These are phyloP conservation scores for Geosmithia flava DNA, from an alignment of 2,329 filamentous ascomycete species.

Conservation along the genomic window DNA sequence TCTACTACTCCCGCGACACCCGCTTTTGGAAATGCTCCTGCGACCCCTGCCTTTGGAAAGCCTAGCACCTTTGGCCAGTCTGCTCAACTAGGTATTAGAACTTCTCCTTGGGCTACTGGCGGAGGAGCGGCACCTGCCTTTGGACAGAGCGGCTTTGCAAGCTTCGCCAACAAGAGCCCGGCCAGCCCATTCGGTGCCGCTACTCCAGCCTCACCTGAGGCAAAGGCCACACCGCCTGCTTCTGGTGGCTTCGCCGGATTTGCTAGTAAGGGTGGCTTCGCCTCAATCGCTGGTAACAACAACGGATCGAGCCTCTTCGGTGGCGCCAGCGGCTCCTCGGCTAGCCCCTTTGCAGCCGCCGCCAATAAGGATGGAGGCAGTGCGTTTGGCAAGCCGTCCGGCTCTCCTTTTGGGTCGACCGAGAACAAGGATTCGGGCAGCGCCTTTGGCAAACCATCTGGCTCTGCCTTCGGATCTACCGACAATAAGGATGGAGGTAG, in stretches of 20 bases:
- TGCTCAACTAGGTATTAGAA: slow-evolving; percentile 30
- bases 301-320: slow-evolving; percentile 22
- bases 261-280: slow-evolving; percentile 42
- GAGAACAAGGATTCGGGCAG: slow-evolving; percentile 4
- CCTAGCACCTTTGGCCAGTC: slow-evolving; percentile 40
- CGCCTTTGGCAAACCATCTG: background rate
- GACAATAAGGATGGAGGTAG: slow-evolving; percentile 4
- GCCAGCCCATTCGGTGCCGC: background rate
- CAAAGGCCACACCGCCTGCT: slow-evolving; percentile 2
- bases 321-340: slow-evolving; percentile 19
- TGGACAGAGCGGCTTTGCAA: slow-evolving; percentile 39
- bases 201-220: slow-evolving; percentile 2
- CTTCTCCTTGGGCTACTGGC: slow-evolving; percentile 39
- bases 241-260: slow-evolving; percentile 41
- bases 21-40: slow-evolving; percentile 35
- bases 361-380: slow-evolving; percentile 4
- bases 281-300: slow-evolving; percentile 20
- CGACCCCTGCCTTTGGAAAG: slow-evolving; percentile 35
- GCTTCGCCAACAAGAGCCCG: slow-evolving; percentile 20
- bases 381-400: slow-evolving; percentile 14
- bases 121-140: slow-evolving; percentile 30
- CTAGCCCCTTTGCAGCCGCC: slow-evolving; percentile 1
- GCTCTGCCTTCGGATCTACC: background rate
- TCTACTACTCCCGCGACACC: slow-evolving; percentile 22
- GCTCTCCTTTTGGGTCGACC: slow-evolving; percentile 12